These are phyloP conservation scores for Teunomyces aglyptinius DNA, from an alignment of 805 yeast genomes.

Conservation along the genomic window DNA sequence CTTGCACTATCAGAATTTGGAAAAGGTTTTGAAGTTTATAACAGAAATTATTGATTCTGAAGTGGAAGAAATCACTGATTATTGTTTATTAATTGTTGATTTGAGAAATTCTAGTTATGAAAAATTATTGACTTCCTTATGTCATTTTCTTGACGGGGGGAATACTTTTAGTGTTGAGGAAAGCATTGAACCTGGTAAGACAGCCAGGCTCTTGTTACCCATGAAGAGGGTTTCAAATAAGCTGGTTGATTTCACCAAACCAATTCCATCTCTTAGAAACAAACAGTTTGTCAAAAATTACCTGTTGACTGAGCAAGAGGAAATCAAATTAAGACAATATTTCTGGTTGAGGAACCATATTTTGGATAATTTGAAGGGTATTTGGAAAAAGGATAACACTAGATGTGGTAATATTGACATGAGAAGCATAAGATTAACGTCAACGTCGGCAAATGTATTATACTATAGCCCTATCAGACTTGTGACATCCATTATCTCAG, in stretches of 20 bases:
- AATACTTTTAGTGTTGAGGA: conserved; percentile 28
- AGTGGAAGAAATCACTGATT: conserved; percentile 44
- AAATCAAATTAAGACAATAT: conserved; percentile 51
- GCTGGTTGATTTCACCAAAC: conserved; percentile 41
- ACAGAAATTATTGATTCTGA: conserved; percentile 17
- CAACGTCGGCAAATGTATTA: conserved; percentile 57
- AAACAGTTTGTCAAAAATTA: conserved; percentile 68
- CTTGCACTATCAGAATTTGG: conserved; percentile 15
- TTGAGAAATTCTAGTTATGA: conserved; percentile 80
- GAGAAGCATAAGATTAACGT: conserved; percentile 61
- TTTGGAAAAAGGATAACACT: conserved; percentile 50
- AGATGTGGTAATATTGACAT: conserved; percentile 63
- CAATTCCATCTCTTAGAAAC: conserved; percentile 69
- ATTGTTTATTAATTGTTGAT: conserved; percentile 68
- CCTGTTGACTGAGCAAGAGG: conserved; percentile 55
- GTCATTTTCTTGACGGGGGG: conserved; percentile 26
- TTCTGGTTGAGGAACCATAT: conserved; percentile 83
- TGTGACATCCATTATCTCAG: conserved; percentile 10
- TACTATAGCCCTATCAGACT: conserved; percentile 26
- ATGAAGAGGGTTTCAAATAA: conserved; percentile 51
- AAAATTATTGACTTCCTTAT: conserved; percentile 32
- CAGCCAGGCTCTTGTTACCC: conserved; percentile 67
- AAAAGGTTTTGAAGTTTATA: conserved; percentile 29
- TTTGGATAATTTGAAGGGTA: conserved; percentile 56
- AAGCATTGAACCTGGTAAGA: conserved; percentile 25